Evolutionary conservation across 2,329 filamentous ascomycete species (phyloP).

Genomic region (Bipolaris bicolor): DNA sequence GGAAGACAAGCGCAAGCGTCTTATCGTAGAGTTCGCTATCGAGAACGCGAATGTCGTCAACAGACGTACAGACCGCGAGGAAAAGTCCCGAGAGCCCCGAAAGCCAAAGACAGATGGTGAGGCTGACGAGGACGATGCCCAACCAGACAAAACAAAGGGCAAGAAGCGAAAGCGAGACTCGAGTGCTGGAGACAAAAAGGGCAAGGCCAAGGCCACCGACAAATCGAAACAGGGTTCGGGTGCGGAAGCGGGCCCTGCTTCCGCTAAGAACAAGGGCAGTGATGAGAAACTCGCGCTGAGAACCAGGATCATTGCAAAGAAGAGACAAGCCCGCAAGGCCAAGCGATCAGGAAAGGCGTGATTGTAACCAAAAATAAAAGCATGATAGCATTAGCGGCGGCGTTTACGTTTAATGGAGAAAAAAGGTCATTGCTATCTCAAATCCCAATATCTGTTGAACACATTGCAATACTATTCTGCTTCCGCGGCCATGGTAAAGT

Average conservation of each 20-base stretch:
- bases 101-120: slow-evolving; percentile 26
- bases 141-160: slow-evolving; percentile 26
- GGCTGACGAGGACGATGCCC: slow-evolving; percentile 16
- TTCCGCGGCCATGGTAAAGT: background rate
- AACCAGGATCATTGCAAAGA: slow-evolving; percentile 84
- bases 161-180: slow-evolving; percentile 51
- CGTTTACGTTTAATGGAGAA: slow-evolving; percentile 11
- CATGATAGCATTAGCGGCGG: slow-evolving; percentile 22
- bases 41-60: slow-evolving; percentile 97
- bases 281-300: slow-evolving; percentile 63
- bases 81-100: slow-evolving; percentile 58
- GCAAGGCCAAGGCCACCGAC: slow-evolving; percentile 20
- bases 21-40: slow-evolving; percentile 97
- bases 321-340: slow-evolving; percentile 72
- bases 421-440: background rate
- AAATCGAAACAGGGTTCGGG: slow-evolving; percentile 27
- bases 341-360: slow-evolving; percentile 63
- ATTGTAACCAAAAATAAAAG: slow-evolving; percentile 6
- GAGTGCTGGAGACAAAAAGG: slow-evolving; percentile 13
- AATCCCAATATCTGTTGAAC: too few relatives aligned
- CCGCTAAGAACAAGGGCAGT: slow-evolving; percentile 17
- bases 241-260: slow-evolving; percentile 14
- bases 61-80: slow-evolving; percentile 70
- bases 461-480: background rate
- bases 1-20: slow-evolving; percentile 81